Percentiles rank a stretch among this genome's conserved stretches.
Conservation (phyloP, 352 stramenopile genomes). For the Proteromonas lacertae region DNA sequence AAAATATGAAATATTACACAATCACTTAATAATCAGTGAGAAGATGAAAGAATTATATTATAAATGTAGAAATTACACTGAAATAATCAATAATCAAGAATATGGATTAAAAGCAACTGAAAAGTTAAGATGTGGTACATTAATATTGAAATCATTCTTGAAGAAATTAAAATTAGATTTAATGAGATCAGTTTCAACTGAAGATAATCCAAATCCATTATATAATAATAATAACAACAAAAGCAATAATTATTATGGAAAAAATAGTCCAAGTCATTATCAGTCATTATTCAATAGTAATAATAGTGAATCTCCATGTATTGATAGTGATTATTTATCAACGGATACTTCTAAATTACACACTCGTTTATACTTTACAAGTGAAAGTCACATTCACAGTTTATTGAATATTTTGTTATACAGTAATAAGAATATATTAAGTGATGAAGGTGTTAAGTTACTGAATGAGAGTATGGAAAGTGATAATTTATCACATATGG, state of each 20-base stretch:
- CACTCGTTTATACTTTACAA: constrained; percentile 96
- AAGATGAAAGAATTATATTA: constrained; percentile 55
- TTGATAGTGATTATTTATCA: constrained; percentile 28
- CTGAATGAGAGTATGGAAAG: constrained; percentile 25
- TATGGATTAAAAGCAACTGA: constrained; percentile 39
- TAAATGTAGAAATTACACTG: constrained; percentile 62
- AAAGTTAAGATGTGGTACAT: constrained; percentile 70
- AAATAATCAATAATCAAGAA: constrained; percentile 88
- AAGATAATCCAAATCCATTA: constrained; percentile 1
- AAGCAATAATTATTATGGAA: constrained; percentile 1
- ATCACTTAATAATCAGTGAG: constrained; percentile 43
- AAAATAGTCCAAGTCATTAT: neutral
- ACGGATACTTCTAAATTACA: constrained; percentile 77
- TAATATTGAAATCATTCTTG: constrained; percentile 74
- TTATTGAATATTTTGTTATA: constrained; percentile 86
- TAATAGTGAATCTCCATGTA: too few relatives aligned
- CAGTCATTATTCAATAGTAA: constrained; percentile 21
- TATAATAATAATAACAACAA: constrained; percentile 1
- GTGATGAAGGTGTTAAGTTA: constrained; percentile 4
- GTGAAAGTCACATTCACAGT: constrained; percentile 83
- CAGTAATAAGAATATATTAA: constrained; percentile 7
- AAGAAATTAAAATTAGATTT: constrained; percentile 77
- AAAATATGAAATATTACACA: constrained; percentile 91
- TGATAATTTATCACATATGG: constrained; percentile 89
- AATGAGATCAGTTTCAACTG: neutral